Conservation (phyloP, 441 rosid species). For the Arabidopsis lyrata region DNA sequence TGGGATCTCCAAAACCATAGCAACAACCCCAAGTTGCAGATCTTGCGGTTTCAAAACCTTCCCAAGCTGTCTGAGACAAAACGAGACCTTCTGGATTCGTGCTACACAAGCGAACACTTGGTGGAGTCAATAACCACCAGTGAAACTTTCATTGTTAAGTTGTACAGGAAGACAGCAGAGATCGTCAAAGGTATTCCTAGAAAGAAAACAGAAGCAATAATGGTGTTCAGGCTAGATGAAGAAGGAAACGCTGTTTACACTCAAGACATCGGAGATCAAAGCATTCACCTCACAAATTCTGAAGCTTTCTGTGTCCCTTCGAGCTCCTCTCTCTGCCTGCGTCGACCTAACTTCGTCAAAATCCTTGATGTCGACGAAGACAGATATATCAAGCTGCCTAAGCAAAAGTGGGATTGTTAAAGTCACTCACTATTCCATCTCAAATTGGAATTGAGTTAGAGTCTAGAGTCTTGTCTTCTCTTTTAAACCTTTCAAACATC, state of each 20-base stretch:
- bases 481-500: not conserved
- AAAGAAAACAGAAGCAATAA: too few relatives aligned
- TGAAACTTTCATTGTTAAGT: not conserved
- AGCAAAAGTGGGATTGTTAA: not conserved
- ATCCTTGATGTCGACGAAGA: too few relatives aligned
- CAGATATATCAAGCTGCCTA: too few relatives aligned
- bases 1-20: not conserved
- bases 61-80: not conserved
- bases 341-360: too few relatives aligned
- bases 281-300: too few relatives aligned
- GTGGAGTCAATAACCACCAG: not conserved
- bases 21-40: not conserved
- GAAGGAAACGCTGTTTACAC: too few relatives aligned
- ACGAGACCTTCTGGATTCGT: not conserved
- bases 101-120: not conserved
- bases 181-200: too few relatives aligned
- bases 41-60: not conserved
- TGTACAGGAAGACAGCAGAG: not conserved
- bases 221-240: too few relatives aligned
- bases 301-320: too few relatives aligned
- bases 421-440: not conserved
- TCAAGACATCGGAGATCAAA: too few relatives aligned
- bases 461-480: not conserved
- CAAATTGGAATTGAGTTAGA: not conserved
- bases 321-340: too few relatives aligned